phyloP scores from a whole-genome alignment of 2,329 filamentous ascomycete genomes.

The Diaporthe sp. region DNA sequence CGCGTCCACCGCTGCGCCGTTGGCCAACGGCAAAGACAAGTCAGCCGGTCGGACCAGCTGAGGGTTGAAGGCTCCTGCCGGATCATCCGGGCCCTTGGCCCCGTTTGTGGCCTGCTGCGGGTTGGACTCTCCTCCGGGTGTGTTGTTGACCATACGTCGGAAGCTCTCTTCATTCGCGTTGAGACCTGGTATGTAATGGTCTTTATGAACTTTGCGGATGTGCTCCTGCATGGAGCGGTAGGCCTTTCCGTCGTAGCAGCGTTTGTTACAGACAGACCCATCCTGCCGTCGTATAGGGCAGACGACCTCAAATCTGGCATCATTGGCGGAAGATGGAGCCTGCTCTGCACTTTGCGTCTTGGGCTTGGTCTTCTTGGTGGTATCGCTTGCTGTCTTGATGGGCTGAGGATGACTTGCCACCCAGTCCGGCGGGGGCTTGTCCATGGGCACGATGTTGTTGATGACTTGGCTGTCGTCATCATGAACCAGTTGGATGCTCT shows the following conservation, averaged over 20 bases:
- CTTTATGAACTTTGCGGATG: constrained; percentile 95
- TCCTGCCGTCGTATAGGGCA: constrained; percentile 36
- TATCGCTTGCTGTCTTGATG: constrained; percentile 31
- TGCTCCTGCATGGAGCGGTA: constrained; percentile 99
- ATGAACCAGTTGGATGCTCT: constrained; percentile 31
- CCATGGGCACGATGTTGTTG: constrained; percentile 50
- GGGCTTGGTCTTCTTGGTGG: constrained; percentile 31
- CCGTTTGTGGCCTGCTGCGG: constrained; percentile 4
- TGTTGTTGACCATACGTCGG: constrained; percentile 92
- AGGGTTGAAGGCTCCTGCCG: background rate
- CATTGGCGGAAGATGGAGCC: constrained; percentile 6
- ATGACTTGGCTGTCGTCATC: constrained; percentile 45
- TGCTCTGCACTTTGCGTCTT: constrained; percentile 20
- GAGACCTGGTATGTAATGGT: constrained; percentile 97
- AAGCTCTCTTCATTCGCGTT: constrained; percentile 99
- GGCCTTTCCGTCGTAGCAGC: constrained; percentile 37
- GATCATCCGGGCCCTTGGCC: constrained; percentile 72
- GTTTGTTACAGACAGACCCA: constrained; percentile 35
- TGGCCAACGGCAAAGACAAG: constrained; percentile 19
- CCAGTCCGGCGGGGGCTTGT: constrained; percentile 25
- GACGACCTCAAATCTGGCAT: constrained; percentile 29
- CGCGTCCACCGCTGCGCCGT: background rate
- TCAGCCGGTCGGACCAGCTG: constrained; percentile 25
- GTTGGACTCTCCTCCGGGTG: constrained; percentile 61
- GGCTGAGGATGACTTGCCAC: constrained; percentile 47